Evolutionary conservation across 2,329 filamentous ascomycete genomes (phyloP).

Genomic region (Colletotrichum coccodes): DNA sequence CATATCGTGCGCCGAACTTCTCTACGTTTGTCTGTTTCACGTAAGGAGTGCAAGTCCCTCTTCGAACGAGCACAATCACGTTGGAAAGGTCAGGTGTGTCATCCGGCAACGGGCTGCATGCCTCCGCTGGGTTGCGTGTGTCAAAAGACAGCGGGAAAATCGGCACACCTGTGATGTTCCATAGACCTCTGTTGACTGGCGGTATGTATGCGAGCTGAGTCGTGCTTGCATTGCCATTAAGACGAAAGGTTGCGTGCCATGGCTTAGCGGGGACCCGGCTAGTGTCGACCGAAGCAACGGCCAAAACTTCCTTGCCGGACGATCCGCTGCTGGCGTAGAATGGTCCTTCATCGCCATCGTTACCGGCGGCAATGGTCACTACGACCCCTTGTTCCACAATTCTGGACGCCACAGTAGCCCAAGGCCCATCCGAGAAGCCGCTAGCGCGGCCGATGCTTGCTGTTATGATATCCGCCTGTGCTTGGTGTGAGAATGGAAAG

Average conservation of each 20-base stretch:
- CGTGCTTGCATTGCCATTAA: conserved; percentile 37
- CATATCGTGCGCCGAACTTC: conserved; percentile 38
- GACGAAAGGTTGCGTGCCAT: conserved; percentile 42
- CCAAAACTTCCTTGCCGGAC: conserved; percentile 51
- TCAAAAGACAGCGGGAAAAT: conserved; percentile 39
- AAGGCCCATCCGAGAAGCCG: conserved; percentile 26
- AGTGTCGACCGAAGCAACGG: conserved; percentile 53
- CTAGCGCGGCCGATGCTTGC: conserved; percentile 25
- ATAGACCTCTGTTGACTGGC: conserved; percentile 39
- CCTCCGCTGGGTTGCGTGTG: conserved; percentile 37
- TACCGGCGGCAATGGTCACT: conserved; percentile 61
- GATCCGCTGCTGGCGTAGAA: conserved; percentile 56
- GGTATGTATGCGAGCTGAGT: conserved; percentile 45
- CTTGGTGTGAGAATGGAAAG: rapidly evolving
- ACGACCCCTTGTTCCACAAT: conserved; percentile 52
- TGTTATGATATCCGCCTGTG: conserved; percentile 28
- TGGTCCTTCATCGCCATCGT: conserved; percentile 58
- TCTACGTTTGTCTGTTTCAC: conserved; percentile 41
- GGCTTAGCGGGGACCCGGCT: conserved; percentile 39
- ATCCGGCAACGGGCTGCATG: conserved; percentile 38
- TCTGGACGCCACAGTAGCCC: conserved; percentile 25
- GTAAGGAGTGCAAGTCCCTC: conserved; percentile 44
- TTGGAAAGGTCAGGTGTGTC: conserved; percentile 36
- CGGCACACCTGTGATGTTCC: conserved; percentile 45
- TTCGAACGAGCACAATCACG: conserved; percentile 40